A percentile compares a stretch with the other conserved stretches of the same genome.
Evolutionary conservation across 352 stramenopile genomes (phyloP).

Genomic region (Globisporangium barbulae): DNA sequence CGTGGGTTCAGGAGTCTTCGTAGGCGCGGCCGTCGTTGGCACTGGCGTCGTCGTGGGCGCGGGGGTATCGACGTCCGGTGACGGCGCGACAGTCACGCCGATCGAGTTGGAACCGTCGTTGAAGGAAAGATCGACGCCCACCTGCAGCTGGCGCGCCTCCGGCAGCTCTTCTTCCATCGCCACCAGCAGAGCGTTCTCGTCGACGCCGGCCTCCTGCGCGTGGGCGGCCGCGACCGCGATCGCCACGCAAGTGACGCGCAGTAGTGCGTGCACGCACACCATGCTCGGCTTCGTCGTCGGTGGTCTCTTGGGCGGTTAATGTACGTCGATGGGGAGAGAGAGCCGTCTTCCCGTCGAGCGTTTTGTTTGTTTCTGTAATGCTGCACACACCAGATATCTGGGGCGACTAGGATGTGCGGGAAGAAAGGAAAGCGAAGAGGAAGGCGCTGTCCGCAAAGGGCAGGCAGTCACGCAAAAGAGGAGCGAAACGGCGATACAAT

Average conservation of each 20-base stretch:
- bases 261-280: constrained; percentile 8
- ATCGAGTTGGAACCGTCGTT: background rate
- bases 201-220: constrained; percentile 15
- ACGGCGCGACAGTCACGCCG: constrained; percentile 2
- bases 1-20: background rate
- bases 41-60: background rate
- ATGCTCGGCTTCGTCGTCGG: constrained; percentile 1
- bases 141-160: constrained; percentile 3
- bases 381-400: background rate
- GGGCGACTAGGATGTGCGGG: background rate
- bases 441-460: constrained; percentile 1
- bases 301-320: background rate
- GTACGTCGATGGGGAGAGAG: constrained; percentile 5
- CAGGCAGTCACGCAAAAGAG: background rate
- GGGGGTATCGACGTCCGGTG: no score
- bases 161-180: background rate
- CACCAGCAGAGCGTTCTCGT: background rate
- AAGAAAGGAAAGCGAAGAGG: background rate
- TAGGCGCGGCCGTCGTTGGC: no score
- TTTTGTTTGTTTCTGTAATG: constrained; percentile 6
- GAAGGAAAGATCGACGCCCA: background rate
- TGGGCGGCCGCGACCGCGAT: constrained; percentile 7
- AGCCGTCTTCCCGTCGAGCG: constrained; percentile 1
- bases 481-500: background rate
- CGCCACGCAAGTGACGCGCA: constrained; percentile 9